Evolutionary conservation across 352 stramenopile species (phyloP).

Genomic region (Pythium guiyangense): DNA sequence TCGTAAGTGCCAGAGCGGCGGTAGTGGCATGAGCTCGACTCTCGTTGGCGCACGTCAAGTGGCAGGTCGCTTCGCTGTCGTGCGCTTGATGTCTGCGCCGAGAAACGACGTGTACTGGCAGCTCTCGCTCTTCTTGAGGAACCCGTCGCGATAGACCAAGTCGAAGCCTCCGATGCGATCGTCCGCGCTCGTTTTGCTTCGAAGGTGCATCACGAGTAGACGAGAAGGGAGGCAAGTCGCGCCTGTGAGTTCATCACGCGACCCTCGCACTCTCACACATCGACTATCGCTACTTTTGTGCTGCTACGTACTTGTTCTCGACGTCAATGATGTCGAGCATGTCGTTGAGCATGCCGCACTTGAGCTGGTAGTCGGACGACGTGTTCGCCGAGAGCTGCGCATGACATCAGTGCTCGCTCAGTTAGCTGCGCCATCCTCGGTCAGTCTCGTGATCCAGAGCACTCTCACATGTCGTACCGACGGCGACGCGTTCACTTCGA

Average conservation of each 20-base stretch:
- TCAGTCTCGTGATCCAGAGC: not conserved
- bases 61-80: not conserved
- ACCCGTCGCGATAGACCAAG: constrained; percentile 71
- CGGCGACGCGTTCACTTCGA: constrained; percentile 93
- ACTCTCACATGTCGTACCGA: constrained; percentile 39
- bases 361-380: constrained; percentile 90
- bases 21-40: not conserved
- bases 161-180: constrained; percentile 74
- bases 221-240: not conserved
- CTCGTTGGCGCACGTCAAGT: not conserved
- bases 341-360: constrained; percentile 92
- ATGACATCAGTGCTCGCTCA: not conserved
- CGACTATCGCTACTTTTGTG: too few species aligned
- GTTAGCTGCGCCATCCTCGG: not conserved
- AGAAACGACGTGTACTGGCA: constrained; percentile 76
- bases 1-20: not conserved
- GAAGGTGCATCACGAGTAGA: too few species aligned
- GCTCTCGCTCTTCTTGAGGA: constrained; percentile 56
- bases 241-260: too few species aligned
- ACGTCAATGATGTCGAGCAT: constrained; percentile 94
- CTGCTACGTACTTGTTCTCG: constrained; percentile 65
- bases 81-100: constrained; percentile 49
- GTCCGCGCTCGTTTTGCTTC: constrained; percentile 27
- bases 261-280: too few species aligned
- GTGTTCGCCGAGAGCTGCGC: constrained; percentile 88